Evolutionary conservation across 75 land plant species (phyloP).

Genomic region (Azolla pinnata): DNA sequence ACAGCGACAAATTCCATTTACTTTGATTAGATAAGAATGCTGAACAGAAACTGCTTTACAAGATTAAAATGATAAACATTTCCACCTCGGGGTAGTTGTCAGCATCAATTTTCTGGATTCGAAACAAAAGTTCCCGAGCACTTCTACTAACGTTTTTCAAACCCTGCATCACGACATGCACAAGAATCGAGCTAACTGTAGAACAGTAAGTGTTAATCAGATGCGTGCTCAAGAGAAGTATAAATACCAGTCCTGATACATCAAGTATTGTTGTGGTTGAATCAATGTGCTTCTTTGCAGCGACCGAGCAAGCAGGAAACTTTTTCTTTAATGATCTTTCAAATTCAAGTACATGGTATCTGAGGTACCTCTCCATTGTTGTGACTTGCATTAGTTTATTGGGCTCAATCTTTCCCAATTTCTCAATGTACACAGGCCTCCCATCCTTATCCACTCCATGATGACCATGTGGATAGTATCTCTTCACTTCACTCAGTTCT

Average conservation of each 20-base stretch:
- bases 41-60: too few species aligned
- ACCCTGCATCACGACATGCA: conserved; percentile 31
- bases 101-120: conserved; percentile 68
- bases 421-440: conserved; percentile 66
- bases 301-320: conserved; percentile 70
- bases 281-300: conserved; percentile 46
- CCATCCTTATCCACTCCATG: conserved; percentile 77
- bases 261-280: conserved; percentile 62
- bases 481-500: conserved; percentile 52
- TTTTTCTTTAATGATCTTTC: conserved; percentile 49
- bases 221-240: neutral
- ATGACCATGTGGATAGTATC: conserved; percentile 67
- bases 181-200: neutral
- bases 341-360: conserved; percentile 66
- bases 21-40: too few species aligned
- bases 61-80: too few species aligned
- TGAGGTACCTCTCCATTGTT: conserved; percentile 56
- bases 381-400: conserved; percentile 58
- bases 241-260: conserved; percentile 69
- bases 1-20: too few species aligned
- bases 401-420: conserved; percentile 61
- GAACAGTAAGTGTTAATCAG: too few species aligned
- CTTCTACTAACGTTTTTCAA: conserved; percentile 49
- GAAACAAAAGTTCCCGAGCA: conserved; percentile 56
- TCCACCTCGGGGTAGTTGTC: conserved; percentile 81